Conservation (phyloP, 805 yeast genomes). For the Pichia californica region DNA sequence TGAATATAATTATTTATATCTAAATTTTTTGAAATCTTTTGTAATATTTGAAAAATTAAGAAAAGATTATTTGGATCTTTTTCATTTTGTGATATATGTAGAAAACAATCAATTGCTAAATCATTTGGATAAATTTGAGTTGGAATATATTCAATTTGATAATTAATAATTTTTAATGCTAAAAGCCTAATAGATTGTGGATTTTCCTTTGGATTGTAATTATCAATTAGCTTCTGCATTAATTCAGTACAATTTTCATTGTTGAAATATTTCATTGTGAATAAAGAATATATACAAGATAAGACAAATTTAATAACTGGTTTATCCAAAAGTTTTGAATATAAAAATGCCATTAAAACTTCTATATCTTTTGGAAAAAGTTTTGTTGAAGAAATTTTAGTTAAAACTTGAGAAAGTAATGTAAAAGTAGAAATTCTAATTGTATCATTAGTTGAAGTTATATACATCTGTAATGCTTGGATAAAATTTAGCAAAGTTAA, state of each 20-base stretch:
- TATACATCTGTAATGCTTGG: constrained; percentile 25
- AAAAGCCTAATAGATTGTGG: constrained; percentile 57
- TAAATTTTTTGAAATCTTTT: constrained; percentile 37
- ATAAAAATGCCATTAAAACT: constrained; percentile 50
- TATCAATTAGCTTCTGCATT: constrained; percentile 30
- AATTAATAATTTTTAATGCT: constrained; percentile 46
- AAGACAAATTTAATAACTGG: constrained; percentile 46
- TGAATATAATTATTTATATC: constrained; percentile 41
- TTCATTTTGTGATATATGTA: constrained; percentile 75
- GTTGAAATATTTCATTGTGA: constrained; percentile 44
- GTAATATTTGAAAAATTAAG: constrained; percentile 55
- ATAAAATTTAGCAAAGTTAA: constrained; percentile 10
- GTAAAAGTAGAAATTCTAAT: constrained; percentile 35
- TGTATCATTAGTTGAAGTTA: constrained; percentile 41
- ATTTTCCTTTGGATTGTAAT: constrained; percentile 50
- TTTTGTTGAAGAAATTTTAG: constrained; percentile 19
- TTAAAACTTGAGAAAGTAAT: constrained; percentile 36
- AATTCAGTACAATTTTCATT: constrained; percentile 33
- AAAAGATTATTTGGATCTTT: constrained; percentile 90
- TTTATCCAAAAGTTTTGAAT: constrained; percentile 63
- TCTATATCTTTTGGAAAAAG: constrained; percentile 39
- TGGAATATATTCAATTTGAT: constrained; percentile 28
- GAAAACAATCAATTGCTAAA: constrained; percentile 47
- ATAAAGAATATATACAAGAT: constrained; percentile 46
- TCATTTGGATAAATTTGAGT: constrained; percentile 29